These are phyloP conservation scores for Magnolia changhungtana DNA, from an alignment of 164 flowering plant genomes.

Conservation along the genomic window DNA sequence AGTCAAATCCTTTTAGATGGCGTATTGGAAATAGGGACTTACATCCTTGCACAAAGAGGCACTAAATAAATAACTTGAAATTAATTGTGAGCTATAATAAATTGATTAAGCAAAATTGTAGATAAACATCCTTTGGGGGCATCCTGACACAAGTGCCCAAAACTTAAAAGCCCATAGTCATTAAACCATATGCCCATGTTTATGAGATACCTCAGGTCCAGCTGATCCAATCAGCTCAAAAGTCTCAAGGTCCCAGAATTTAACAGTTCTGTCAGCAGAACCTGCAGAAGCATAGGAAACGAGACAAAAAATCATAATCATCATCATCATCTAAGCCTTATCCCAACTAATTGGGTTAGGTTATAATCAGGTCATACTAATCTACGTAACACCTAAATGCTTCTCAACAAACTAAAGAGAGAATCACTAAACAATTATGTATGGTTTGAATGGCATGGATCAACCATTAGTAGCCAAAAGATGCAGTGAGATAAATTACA, in stretches of 20 bases:
- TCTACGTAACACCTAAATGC: no score
- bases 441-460: no score
- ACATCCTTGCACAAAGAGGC: background rate
- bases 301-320: background rate
- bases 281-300: constrained; percentile 40
- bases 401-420: no score
- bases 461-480: no score
- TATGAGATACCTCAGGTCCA: constrained; percentile 81
- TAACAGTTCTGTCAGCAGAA: constrained; percentile 93
- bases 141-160: background rate
- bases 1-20: no score
- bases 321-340: no score
- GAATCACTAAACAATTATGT: no score
- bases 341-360: no score
- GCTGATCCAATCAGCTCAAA: constrained; percentile 97
- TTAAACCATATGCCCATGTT: background rate
- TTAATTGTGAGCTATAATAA: background rate
- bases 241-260: constrained; percentile 99
- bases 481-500: no score
- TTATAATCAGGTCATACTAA: no score
- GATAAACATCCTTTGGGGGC: background rate
- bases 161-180: background rate
- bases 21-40: background rate
- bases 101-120: background rate
- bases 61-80: background rate